A percentile compares a stretch with the other conserved stretches of the same genome.
These are phyloP conservation scores for Cydonia oblonga DNA, from an alignment of 331 rosid genomes.

Conservation along the genomic window DNA sequence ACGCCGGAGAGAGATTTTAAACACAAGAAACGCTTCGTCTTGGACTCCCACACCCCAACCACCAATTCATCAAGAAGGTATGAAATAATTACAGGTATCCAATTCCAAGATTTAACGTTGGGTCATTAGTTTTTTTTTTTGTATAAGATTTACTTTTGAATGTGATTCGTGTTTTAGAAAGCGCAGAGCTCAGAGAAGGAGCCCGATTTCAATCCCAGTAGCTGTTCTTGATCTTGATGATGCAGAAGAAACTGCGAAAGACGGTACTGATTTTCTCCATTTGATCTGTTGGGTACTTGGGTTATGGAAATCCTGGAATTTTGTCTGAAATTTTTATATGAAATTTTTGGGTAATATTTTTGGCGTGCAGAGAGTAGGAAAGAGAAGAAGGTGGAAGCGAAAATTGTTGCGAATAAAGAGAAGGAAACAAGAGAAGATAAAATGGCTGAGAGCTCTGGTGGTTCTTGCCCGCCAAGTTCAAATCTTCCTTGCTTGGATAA, in stretches of 20 bases:
- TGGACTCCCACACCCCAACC: slow-evolving; percentile 49
- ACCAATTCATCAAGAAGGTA: slow-evolving; percentile 70
- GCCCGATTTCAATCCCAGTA: slow-evolving; percentile 37
- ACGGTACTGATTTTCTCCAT: slow-evolving; percentile 19
- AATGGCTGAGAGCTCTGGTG: slow-evolving; percentile 20
- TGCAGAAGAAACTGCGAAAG: slow-evolving; percentile 32
- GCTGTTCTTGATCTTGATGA: slow-evolving; percentile 68
- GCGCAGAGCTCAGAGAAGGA: slow-evolving; percentile 47
- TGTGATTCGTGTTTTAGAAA: slow-evolving; percentile 34
- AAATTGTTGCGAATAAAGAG: slow-evolving; percentile 12
- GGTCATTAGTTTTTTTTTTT: not conserved
- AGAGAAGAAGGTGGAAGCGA: slow-evolving; percentile 27
- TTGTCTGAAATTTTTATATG: no score
- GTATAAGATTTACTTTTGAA: not conserved
- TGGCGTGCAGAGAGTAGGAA: slow-evolving; percentile 31
- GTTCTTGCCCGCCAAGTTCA: slow-evolving; percentile 20
- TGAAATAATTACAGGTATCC: not conserved
- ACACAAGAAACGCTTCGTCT: slow-evolving; percentile 35
- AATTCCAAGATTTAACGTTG: no score
- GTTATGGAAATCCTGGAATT: not conserved
- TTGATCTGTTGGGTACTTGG: not conserved
- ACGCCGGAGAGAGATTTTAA: slow-evolving; percentile 60
- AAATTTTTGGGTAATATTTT: not conserved
- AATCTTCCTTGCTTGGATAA: slow-evolving; percentile 66
- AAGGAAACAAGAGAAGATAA: slow-evolving; percentile 27